These are phyloP conservation scores for Fermentozyma sake DNA, from an alignment of 1,139 yeast species.

Conservation along the genomic window DNA sequence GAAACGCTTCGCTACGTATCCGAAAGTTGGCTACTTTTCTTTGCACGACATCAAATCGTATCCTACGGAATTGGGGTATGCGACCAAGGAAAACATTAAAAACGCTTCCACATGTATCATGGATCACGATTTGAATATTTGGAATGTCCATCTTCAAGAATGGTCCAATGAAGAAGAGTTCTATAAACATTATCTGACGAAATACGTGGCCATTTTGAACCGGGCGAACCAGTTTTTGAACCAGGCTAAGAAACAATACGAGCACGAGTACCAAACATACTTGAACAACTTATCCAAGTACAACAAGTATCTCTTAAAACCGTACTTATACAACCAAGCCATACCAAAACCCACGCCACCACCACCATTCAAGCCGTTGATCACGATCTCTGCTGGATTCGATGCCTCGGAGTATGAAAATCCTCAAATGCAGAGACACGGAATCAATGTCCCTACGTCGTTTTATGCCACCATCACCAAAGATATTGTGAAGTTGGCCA, in stretches of 20 bases:
- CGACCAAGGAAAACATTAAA: constrained; percentile 64
- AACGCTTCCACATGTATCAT: constrained; percentile 78
- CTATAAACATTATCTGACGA: constrained; percentile 54
- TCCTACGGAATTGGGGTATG: constrained; percentile 79
- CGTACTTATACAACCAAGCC: constrained; percentile 24
- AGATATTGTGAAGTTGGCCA: constrained; percentile 66
- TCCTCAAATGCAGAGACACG: constrained; percentile 81
- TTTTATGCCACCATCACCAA: constrained; percentile 71
- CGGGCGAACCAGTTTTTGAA: constrained; percentile 68
- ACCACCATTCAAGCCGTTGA: constrained; percentile 63
- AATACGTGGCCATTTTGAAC: constrained; percentile 58
- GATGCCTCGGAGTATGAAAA: constrained; percentile 86
- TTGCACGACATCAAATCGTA: constrained; percentile 83
- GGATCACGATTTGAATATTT: constrained; percentile 76
- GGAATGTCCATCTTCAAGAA: constrained; percentile 79
- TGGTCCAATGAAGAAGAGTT: constrained; percentile 65
- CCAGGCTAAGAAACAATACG: constrained; percentile 44
- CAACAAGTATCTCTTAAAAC: constrained; percentile 26
- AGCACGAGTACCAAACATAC: constrained; percentile 32
- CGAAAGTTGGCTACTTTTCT: constrained; percentile 79
- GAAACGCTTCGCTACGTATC: constrained; percentile 49
- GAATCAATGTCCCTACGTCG: constrained; percentile 77
- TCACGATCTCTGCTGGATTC: constrained; percentile 79
- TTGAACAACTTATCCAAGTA: constrained; percentile 23
- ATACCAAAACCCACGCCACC: constrained; percentile 32